phyloP scores from a whole-genome alignment of 2,329 filamentous ascomycete genomes.

The Fusarium pseudonygamai region DNA sequence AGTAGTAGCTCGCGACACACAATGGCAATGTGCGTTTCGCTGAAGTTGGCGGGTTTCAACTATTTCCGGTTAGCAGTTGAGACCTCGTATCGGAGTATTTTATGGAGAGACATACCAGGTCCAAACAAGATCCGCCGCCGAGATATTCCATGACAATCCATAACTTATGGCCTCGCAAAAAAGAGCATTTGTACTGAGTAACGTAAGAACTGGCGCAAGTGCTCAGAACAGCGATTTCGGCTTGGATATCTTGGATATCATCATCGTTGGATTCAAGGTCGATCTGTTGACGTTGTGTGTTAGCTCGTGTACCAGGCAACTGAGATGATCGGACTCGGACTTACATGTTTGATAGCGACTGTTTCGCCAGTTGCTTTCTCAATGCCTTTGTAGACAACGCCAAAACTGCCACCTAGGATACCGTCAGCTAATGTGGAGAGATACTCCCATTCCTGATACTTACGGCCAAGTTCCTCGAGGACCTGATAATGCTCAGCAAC shows the following conservation, averaged over 20 bases:
- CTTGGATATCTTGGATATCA: slow-evolving; percentile 97
- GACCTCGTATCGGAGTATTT: background rate
- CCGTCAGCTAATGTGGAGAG: slow-evolving; percentile 11
- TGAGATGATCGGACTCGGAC: slow-evolving; percentile 52
- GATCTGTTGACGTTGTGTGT: slow-evolving; percentile 68
- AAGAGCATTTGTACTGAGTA: slow-evolving; percentile 96
- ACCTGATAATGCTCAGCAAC: slow-evolving; percentile 92
- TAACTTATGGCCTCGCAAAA: slow-evolving; percentile 93
- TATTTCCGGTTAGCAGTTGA: slow-evolving; percentile 48
- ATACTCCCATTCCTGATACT: slow-evolving; percentile 52
- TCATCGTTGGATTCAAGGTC: slow-evolving; percentile 99
- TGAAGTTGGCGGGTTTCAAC: slow-evolving; percentile 90
- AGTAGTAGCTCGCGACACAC: slow-evolving; percentile 90
- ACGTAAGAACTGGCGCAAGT: slow-evolving; percentile 95
- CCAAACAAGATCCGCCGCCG: slow-evolving; percentile 92
- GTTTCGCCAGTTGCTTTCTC: slow-evolving; percentile 90
- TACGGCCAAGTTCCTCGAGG: slow-evolving; percentile 94
- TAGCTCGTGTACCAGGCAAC: slow-evolving; percentile 25
- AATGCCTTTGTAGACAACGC: slow-evolving; percentile 95
- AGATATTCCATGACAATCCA: slow-evolving; percentile 99
- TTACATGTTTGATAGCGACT: slow-evolving; percentile 95
- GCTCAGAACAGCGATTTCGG: slow-evolving; percentile 93
- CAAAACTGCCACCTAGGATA: slow-evolving; percentile 89
- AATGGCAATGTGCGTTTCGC: slow-evolving; percentile 90
- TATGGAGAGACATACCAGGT: slow-evolving; percentile 70